Evolutionary conservation across 2,329 filamentous ascomycete genomes (phyloP).

Genomic region (Aspergillus hiratsukae): DNA sequence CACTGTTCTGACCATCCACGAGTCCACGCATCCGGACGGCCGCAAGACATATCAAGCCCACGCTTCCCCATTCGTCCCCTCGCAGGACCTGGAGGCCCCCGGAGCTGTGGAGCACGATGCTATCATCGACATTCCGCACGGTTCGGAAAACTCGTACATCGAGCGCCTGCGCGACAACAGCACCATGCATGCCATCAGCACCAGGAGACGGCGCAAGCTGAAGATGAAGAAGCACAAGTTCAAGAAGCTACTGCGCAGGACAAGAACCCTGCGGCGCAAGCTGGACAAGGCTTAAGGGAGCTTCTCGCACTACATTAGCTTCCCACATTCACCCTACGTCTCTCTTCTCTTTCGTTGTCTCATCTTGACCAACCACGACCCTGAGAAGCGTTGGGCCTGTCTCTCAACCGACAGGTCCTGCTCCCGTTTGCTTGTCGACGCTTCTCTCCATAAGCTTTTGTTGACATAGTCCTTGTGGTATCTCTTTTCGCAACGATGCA

Average conservation of each 20-base stretch:
- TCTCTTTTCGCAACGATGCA: background rate
- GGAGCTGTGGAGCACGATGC: conserved; percentile 24
- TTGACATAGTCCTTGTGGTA: background rate
- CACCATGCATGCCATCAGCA: conserved; percentile 77
- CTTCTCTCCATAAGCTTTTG: background rate
- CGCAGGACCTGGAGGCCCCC: conserved; percentile 36
- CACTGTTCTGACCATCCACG: conserved; percentile 50
- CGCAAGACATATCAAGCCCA: conserved; percentile 50
- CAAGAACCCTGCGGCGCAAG: conserved; percentile 81
- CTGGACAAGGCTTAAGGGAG: conserved; percentile 57
- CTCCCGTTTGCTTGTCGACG: background rate
- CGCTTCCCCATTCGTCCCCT: conserved; percentile 46
- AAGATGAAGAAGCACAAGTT: conserved; percentile 99
- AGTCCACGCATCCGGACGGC: conserved; percentile 48
- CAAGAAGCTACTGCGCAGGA: conserved; percentile 96
- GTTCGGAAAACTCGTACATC: conserved; percentile 50
- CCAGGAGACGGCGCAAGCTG: conserved; percentile 84
- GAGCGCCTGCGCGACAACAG: conserved; percentile 59
- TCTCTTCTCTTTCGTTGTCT: conserved; percentile 5
- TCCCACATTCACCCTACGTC: conserved; percentile 2
- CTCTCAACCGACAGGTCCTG: background rate
- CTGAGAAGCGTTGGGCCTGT: background rate
- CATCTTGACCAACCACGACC: background rate
- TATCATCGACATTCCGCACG: conserved; percentile 55
- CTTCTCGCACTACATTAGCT: conserved; percentile 4